Percentiles rank a stretch among this genome's conserved stretches.
phyloP scores from a whole-genome alignment of 1,284 basidiomycete species.

The Microbotryum scabiosae region DNA sequence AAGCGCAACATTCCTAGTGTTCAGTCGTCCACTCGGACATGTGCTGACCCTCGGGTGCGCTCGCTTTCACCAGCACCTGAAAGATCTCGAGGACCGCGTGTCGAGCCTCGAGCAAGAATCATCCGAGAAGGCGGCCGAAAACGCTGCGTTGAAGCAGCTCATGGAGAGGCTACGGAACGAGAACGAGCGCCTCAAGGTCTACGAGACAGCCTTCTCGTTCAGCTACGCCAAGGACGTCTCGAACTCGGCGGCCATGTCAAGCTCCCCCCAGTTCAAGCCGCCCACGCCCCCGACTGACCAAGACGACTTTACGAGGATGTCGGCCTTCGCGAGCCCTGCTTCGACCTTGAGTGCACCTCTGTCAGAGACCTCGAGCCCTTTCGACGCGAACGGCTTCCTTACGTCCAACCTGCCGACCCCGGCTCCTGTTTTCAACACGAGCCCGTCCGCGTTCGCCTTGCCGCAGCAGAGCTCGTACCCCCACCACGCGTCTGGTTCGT shows the following conservation, averaged over 20 bases:
- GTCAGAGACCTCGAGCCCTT: neutral
- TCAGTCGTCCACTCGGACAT: neutral
- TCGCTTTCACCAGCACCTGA: slow-evolving; percentile 19
- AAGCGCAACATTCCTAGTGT: neutral
- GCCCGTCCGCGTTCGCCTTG: neutral
- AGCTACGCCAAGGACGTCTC: slow-evolving; percentile 22
- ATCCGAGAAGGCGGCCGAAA: slow-evolving; percentile 23
- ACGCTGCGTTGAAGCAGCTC: slow-evolving; percentile 29
- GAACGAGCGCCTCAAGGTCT: slow-evolving; percentile 29
- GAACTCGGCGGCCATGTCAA: slow-evolving; percentile 21
- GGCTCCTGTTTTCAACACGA: neutral
- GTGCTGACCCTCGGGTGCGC: neutral
- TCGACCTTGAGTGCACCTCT: slow-evolving; percentile 2
- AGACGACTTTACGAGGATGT: slow-evolving; percentile 3
- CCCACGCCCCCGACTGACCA: slow-evolving; percentile 4
- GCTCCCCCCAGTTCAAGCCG: slow-evolving; percentile 14
- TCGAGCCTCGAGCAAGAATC: slow-evolving; percentile 21
- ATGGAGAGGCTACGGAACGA: slow-evolving; percentile 24
- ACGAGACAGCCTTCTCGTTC: slow-evolving; percentile 26
- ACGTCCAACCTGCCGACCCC: too few species aligned
- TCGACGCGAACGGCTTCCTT: neutral
- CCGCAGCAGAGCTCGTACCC: neutral
- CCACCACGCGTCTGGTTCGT: neutral
- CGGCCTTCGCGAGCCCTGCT: slow-evolving; percentile 1
- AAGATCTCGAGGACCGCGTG: slow-evolving; percentile 33